Evolutionary conservation across 352 stramenopile species (phyloP), one percentile per base, ranked within the genome.

Genomic region (Phytophthora uliginosa): DNA sequence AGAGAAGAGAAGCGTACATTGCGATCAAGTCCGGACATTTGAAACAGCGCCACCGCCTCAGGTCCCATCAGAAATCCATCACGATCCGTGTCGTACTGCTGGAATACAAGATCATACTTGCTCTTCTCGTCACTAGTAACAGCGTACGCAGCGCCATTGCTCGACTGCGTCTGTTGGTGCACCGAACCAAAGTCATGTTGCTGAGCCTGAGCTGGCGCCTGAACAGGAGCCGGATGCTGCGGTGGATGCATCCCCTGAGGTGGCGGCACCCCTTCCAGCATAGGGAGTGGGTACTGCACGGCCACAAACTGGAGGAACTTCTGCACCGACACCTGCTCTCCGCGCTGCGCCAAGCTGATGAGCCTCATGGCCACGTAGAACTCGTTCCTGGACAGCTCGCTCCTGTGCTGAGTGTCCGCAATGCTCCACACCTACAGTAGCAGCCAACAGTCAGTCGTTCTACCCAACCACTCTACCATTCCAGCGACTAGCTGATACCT

Each of bases 21-120:
- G 54, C 93, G 84, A 77, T 98, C 91, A 7, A 99, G 83, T 1
- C 95, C 95, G 8, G 94, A 98, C 84, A 98, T 98, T 40, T 90
- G 86, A 77, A 99, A 99, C 3, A 99, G 82, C 22, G 82, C 84
- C 7, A 98, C 95, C 7, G 96, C 96, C 60, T 98, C 88, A 7
- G 77, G 68, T 10, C 96, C 96, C 53, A 97, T 85, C 17, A 99
- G 75, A 64, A 97, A 98, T n/a, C 91, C 90, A 73, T 99, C 95
- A 18, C 73, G 74, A 75, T 98, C 90, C 17, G 86, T 87, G 50
- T 97, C 91, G 63, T 98, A 98, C 58, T 97, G 83, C 24, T 92
- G 88, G 78, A 99, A 99, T 22, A 99, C 89, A 24, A 74, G 69
- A 66, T 98, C 88, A 81, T 99, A 99, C 2, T 95, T 88, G 20